These are phyloP conservation scores for Aphanomyces cochlioides DNA, from an alignment of 352 stramenopile species.

Conservation along the genomic window DNA sequence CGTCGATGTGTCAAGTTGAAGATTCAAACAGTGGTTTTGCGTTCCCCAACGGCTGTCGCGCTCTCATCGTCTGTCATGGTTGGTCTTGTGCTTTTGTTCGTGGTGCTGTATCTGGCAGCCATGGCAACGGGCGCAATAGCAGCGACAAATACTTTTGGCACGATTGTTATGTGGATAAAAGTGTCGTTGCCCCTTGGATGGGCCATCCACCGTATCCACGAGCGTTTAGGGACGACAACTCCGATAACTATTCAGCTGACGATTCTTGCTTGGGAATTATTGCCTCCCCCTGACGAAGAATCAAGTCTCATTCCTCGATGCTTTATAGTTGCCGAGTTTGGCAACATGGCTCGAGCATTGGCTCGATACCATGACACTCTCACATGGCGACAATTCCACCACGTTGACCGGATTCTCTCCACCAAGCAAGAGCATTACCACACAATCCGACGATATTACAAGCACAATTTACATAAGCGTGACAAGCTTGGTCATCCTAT, in stretches of 20 bases:
- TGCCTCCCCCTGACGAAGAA: neutral
- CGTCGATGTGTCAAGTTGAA: neutral
- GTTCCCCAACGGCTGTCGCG: neutral
- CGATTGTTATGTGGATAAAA: neutral
- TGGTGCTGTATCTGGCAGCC: neutral
- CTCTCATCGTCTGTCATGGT: neutral
- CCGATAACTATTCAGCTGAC: neutral
- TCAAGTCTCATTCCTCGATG: conserved; percentile 39
- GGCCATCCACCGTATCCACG: neutral
- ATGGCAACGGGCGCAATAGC: neutral
- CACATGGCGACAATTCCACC: conserved; percentile 72
- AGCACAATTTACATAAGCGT: conserved; percentile 72
- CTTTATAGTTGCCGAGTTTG: conserved; percentile 68
- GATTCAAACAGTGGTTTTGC: neutral
- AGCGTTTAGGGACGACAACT: neutral
- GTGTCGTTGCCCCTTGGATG: neutral
- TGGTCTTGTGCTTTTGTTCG: neutral
- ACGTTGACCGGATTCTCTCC: conserved; percentile 61
- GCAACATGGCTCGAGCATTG: conserved; percentile 51
- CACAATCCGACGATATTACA: conserved; percentile 72
- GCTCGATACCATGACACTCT: conserved; percentile 61
- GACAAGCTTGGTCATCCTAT: conserved; percentile 74
- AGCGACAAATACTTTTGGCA: neutral
- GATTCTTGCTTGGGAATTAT: neutral
- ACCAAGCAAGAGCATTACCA: conserved; percentile 58